phyloP scores from a whole-genome alignment of 371 early-diverging fungal species.

The Amoeboaphelidium protococcarum region DNA sequence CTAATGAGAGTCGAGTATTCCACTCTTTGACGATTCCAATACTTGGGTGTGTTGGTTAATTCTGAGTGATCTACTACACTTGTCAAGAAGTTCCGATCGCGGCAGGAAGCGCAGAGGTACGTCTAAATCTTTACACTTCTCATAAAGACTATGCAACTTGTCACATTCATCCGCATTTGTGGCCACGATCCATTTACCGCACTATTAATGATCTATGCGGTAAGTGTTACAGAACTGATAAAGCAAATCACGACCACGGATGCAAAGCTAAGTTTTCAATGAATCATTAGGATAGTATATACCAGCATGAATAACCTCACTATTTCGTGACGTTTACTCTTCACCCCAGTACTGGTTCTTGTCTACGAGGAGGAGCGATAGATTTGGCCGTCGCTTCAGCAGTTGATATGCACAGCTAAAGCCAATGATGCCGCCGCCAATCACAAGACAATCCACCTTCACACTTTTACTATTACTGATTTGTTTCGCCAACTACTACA shows the following conservation, averaged over 20 bases:
- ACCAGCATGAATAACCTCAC: slow-evolving; percentile 75
- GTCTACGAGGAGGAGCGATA: not conserved
- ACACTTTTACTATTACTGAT: too few species aligned
- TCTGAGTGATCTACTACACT: slow-evolving; percentile 14
- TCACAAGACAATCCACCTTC: not conserved
- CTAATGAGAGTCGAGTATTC: slow-evolving; percentile 48
- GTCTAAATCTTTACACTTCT: slow-evolving; percentile 25
- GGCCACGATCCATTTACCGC: slow-evolving; percentile 62
- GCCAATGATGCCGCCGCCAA: not conserved
- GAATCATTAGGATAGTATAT: slow-evolving; percentile 52
- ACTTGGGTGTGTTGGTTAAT: too few species aligned
- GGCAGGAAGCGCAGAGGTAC: slow-evolving; percentile 27
- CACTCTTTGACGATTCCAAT: slow-evolving; percentile 41
- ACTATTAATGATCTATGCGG: slow-evolving; percentile 18
- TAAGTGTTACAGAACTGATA: slow-evolving; percentile 27
- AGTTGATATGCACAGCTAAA: not conserved
- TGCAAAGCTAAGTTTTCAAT: slow-evolving; percentile 48
- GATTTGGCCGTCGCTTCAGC: not conserved
- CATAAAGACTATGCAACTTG: slow-evolving; percentile 28
- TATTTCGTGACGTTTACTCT: slow-evolving; percentile 42
- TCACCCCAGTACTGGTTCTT: not conserved
- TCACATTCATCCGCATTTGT: slow-evolving; percentile 14
- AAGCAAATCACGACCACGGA: slow-evolving; percentile 36
- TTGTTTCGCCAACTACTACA: too few species aligned
- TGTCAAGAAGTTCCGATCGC: slow-evolving; percentile 28